Conservation (phyloP, 2,329 filamentous ascomycete genomes). For the Westerdykella ornata region DNA sequence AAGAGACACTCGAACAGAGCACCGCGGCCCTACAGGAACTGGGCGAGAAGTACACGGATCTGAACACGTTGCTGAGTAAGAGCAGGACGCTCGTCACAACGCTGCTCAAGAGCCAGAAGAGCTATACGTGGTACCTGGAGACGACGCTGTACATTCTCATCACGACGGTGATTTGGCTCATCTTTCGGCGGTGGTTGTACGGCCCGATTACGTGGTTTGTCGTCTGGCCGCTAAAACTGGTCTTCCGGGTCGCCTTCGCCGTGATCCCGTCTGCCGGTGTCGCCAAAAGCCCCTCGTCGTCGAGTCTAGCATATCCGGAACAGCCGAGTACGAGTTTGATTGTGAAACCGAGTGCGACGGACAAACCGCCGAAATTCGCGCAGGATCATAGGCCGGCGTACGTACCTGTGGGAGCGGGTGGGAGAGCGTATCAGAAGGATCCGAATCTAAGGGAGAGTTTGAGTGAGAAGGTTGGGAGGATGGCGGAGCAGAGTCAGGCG, state of each 20-base stretch:
- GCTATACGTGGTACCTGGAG: slow-evolving; percentile 95
- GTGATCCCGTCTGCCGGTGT: slow-evolving; percentile 49
- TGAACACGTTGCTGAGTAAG: slow-evolving; percentile 69
- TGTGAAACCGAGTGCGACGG: slow-evolving; percentile 42
- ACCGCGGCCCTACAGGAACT: slow-evolving; percentile 76
- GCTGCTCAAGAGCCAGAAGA: slow-evolving; percentile 81
- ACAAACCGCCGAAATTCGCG: slow-evolving; percentile 27
- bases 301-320: slow-evolving; percentile 12
- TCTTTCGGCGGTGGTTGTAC: slow-evolving; percentile 79
- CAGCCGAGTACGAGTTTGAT: slow-evolving; percentile 35
- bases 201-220: slow-evolving; percentile 86
- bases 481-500: slow-evolving; percentile 35
- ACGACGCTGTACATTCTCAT: slow-evolving; percentile 78
- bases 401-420: slow-evolving; percentile 46
- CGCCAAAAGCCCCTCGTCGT: slow-evolving; percentile 15
- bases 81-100: slow-evolving; percentile 71
- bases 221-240: slow-evolving; percentile 68
- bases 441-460: slow-evolving; percentile 28
- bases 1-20: slow-evolving; percentile 78
- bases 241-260: slow-evolving; percentile 54
- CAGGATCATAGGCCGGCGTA: slow-evolving; percentile 22
- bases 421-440: slow-evolving; percentile 42
- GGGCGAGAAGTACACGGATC: slow-evolving; percentile 69
- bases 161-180: slow-evolving; percentile 72
- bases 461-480: slow-evolving; percentile 39